Percentiles rank a stretch among this genome's conserved stretches.
These are phyloP conservation scores for Aspergillus pseudoterreus DNA, from an alignment of 2,329 filamentous ascomycete genomes.

Conservation along the genomic window DNA sequence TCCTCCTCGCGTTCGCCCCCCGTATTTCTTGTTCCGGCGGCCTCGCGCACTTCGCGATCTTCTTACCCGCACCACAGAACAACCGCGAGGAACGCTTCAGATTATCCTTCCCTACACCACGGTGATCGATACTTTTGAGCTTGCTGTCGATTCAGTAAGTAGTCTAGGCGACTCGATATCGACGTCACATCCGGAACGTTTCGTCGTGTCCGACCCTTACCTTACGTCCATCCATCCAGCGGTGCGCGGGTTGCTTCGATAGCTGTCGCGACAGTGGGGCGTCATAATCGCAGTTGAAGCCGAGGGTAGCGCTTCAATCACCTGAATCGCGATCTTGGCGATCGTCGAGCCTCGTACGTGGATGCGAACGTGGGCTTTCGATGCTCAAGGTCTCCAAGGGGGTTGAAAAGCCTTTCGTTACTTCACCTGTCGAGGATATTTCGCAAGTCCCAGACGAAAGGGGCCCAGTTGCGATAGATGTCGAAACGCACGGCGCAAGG, in stretches of 20 bases:
- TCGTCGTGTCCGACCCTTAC: conserved; percentile 1
- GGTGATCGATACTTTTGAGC: background rate
- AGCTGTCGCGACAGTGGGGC: conserved; percentile 10
- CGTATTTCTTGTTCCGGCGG: conserved; percentile 2
- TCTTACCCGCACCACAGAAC: conserved; percentile 5
- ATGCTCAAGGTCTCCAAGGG: conserved; percentile 11
- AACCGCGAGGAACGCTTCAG: conserved; percentile 10
- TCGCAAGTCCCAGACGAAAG: conserved; percentile 16
- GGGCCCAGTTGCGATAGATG: conserved; percentile 26
- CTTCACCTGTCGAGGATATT: background rate
- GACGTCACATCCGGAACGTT: background rate
- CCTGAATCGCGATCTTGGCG: background rate
- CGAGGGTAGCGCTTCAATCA: conserved; percentile 1
- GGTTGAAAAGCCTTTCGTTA: conserved; percentile 12
- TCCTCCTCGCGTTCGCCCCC: background rate
- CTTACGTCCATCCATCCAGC: background rate
- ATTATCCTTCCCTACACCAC: background rate
- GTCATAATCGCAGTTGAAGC: background rate
- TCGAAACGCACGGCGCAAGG: conserved; percentile 38
- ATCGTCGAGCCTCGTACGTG: conserved; percentile 5
- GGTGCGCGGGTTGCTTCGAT: conserved; percentile 7
- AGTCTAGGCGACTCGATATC: background rate
- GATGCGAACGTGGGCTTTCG: conserved; percentile 12
- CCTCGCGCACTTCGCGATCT: conserved; percentile 17
- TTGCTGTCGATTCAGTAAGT: too few relatives aligned